These are phyloP conservation scores for Lolium perenne DNA, from an alignment of 176 grass and related monocot genomes.

Conservation along the genomic window DNA sequence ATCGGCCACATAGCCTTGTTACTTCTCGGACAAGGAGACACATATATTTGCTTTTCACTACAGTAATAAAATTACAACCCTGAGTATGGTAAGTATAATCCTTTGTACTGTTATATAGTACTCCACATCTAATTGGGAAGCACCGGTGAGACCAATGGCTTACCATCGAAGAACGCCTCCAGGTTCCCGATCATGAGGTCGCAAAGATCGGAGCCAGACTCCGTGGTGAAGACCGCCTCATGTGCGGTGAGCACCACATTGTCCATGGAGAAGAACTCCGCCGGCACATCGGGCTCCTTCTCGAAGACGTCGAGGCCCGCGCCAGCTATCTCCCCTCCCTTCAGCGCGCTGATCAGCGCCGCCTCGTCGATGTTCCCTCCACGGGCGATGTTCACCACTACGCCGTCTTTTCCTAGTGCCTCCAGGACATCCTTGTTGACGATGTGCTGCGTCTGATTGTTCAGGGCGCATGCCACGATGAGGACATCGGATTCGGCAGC, in stretches of 20 bases:
- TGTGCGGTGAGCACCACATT: slow-evolving; percentile 62
- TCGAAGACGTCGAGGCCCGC: slow-evolving; percentile 69
- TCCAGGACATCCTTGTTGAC: slow-evolving; percentile 50
- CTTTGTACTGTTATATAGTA: neutral
- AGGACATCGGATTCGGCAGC: slow-evolving; percentile 51
- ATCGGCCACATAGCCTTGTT: neutral
- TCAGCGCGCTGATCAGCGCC: slow-evolving; percentile 41
- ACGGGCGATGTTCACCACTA: slow-evolving; percentile 58
- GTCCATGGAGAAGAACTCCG: slow-evolving; percentile 56
- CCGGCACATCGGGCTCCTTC: slow-evolving; percentile 45
- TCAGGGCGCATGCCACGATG: slow-evolving; percentile 44
- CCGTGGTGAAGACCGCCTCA: slow-evolving; percentile 17
- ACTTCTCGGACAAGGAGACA: neutral
- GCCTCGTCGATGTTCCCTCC: slow-evolving; percentile 50
- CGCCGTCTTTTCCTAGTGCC: slow-evolving; percentile 51
- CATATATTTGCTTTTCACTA: neutral
- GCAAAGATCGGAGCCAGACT: neutral
- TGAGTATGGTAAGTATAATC: neutral
- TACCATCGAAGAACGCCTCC: slow-evolving; percentile 57
- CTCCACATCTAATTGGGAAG: neutral
- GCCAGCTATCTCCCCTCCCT: slow-evolving; percentile 41
- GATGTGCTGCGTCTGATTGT: slow-evolving; percentile 45
- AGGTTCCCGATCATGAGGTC: slow-evolving; percentile 47
- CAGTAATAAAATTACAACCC: neutral
- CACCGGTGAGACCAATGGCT: slow-evolving; percentile 47